Conservation (phyloP, 2,329 filamentous ascomycete species). For the Colletotrichum scovillei region DNA sequence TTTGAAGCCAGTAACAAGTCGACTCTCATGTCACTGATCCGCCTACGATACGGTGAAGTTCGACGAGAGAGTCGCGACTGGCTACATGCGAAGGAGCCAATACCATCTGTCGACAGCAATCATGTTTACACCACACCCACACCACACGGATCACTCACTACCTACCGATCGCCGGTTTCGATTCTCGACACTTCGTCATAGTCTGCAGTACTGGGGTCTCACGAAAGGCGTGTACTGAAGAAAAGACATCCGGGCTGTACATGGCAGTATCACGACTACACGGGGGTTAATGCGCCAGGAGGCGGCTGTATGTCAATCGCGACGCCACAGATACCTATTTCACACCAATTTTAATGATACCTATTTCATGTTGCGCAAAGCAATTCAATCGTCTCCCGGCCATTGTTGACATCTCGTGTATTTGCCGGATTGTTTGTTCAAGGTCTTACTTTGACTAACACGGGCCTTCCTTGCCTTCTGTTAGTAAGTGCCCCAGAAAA, state of each 20-base stretch:
- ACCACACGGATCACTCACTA: not conserved
- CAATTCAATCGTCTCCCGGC: not conserved
- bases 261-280: constrained; percentile 17
- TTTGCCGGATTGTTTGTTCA: not conserved
- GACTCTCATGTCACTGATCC: not conserved
- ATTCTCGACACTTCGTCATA: constrained; percentile 12
- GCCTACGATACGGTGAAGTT: not conserved
- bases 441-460: not conserved
- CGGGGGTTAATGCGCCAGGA: constrained; percentile 21
- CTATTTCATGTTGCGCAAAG: constrained; percentile 16
- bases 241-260: constrained; percentile 15
- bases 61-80: not conserved
- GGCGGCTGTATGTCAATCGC: constrained; percentile 17
- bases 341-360: constrained; percentile 13
- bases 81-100: not conserved
- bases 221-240: constrained; percentile 25
- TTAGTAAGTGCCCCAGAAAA: not conserved
- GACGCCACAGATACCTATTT: constrained; percentile 28
- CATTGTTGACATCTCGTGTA: not conserved
- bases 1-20: not conserved
- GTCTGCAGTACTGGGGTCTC: constrained; percentile 21
- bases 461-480: not conserved
- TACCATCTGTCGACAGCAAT: not conserved
- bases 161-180: not conserved
- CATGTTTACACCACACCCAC: not conserved